A percentile compares a stretch with the other conserved stretches of the same genome.
phyloP scores from a whole-genome alignment of 768 basidiomycete genomes.

The Pleurotus tuber-regium region DNA sequence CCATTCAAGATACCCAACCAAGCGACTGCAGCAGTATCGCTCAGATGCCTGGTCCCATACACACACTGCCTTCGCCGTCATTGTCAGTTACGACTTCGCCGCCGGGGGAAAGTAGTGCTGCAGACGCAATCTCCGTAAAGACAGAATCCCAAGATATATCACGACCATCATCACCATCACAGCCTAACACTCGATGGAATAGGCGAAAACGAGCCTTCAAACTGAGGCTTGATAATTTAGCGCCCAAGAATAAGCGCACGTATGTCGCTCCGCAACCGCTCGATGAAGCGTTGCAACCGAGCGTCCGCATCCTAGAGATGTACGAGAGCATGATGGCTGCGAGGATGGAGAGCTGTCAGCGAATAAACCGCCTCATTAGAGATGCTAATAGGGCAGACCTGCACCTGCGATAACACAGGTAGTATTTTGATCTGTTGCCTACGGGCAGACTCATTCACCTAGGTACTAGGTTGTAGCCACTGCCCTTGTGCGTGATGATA shows the following conservation, averaged over 20 bases:
- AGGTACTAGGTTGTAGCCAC: background rate
- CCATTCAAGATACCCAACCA: constrained; percentile 24
- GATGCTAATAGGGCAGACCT: constrained; percentile 37
- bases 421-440: background rate
- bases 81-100: constrained; percentile 8
- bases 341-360: constrained; percentile 74
- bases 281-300: constrained; percentile 19
- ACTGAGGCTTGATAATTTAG: constrained; percentile 33
- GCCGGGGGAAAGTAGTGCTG: background rate
- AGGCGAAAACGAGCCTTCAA: constrained; percentile 61
- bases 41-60: background rate
- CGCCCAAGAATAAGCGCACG: constrained; percentile 18
- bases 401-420: constrained; percentile 21
- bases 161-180: constrained; percentile 18
- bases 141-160: constrained; percentile 31
- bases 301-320: constrained; percentile 58
- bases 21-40: constrained; percentile 7
- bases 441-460: background rate
- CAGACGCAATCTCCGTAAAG: constrained; percentile 20
- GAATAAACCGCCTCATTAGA: constrained; percentile 56
- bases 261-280: constrained; percentile 17
- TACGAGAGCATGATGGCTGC: constrained; percentile 73
- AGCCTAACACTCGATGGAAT: constrained; percentile 40
- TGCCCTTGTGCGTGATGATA: too few species aligned
- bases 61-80: constrained; percentile 15